These are phyloP conservation scores for Teratosphaeria epicoccoides DNA, from an alignment of 2,329 filamentous ascomycete genomes.

Conservation along the genomic window DNA sequence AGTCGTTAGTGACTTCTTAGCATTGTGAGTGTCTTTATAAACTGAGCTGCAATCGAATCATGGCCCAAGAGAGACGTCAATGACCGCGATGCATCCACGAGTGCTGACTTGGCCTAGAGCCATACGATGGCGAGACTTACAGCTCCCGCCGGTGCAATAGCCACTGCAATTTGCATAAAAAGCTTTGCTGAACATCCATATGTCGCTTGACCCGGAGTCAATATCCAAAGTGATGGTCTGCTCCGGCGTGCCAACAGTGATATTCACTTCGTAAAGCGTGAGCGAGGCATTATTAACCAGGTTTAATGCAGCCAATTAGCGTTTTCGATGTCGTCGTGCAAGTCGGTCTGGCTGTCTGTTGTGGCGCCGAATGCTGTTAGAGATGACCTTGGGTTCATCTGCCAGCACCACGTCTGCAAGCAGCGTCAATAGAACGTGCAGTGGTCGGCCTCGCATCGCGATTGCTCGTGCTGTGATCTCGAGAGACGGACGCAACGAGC, in stretches of 20 bases:
- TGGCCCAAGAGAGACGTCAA: conserved; percentile 27
- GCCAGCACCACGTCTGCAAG: neutral
- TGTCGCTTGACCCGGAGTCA: conserved; percentile 53
- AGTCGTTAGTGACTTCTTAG: neutral
- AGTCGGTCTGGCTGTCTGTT: neutral
- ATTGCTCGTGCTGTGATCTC: neutral
- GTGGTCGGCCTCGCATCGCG: neutral
- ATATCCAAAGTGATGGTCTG: conserved; percentile 47
- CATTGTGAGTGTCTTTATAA: neutral
- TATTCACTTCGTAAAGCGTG: conserved; percentile 49
- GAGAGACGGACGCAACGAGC: neutral
- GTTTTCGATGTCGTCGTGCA: neutral
- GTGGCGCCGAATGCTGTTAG: neutral
- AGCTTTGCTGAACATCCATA: conserved; percentile 39
- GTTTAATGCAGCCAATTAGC: neutral
- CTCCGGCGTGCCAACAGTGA: conserved; percentile 46
- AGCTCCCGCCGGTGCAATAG: conserved; percentile 47
- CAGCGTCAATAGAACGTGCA: neutral
- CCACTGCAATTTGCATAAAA: neutral
- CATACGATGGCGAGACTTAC: conserved; percentile 43
- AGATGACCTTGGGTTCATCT: neutral
- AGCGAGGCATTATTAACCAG: neutral
- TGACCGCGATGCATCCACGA: conserved; percentile 52
- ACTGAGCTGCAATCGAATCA: neutral
- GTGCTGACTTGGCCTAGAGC: conserved; percentile 13